These are phyloP conservation scores for Fusarium ambrosium DNA, from an alignment of 2,329 filamentous ascomycete species.

Conservation along the genomic window DNA sequence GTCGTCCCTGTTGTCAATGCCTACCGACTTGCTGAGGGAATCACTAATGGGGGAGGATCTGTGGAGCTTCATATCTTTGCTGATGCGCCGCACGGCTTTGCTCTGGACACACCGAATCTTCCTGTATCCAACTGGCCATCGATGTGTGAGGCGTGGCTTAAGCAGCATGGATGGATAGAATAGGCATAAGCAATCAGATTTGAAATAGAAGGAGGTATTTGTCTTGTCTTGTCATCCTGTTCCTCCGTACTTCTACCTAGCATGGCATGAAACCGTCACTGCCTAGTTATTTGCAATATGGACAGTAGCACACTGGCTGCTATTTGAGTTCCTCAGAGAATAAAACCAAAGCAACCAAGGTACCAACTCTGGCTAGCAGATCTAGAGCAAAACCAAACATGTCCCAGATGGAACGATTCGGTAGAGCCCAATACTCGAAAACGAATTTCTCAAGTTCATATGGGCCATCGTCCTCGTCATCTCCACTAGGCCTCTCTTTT, in stretches of 20 bases:
- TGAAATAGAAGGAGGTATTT: background rate
- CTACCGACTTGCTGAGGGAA: conserved; percentile 33
- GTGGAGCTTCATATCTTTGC: conserved; percentile 42
- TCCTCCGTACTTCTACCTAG: background rate
- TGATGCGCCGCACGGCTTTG: conserved; percentile 42
- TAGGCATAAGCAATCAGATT: background rate
- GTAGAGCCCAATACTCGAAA: background rate
- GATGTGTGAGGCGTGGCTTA: conserved; percentile 41
- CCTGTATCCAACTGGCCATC: conserved; percentile 40
- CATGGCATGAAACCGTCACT: too few relatives aligned
- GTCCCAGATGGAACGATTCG: background rate
- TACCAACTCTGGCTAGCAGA: too few relatives aligned
- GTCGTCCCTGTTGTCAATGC: conserved; percentile 40
- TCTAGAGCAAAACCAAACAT: background rate
- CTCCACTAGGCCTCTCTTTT: background rate
- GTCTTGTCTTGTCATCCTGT: background rate
- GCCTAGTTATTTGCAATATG: too few relatives aligned
- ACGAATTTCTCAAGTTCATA: background rate
- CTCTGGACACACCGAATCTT: conserved; percentile 27
- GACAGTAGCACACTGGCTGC: too few relatives aligned
- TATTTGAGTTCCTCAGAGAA: too few relatives aligned
- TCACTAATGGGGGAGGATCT: conserved; percentile 24
- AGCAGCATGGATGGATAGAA: conserved; percentile 25
- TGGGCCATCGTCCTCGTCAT: background rate
- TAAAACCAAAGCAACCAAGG: too few relatives aligned